Conservation (phyloP, 108 stramenopile genomes). For the Skeletonema menzelii region DNA sequence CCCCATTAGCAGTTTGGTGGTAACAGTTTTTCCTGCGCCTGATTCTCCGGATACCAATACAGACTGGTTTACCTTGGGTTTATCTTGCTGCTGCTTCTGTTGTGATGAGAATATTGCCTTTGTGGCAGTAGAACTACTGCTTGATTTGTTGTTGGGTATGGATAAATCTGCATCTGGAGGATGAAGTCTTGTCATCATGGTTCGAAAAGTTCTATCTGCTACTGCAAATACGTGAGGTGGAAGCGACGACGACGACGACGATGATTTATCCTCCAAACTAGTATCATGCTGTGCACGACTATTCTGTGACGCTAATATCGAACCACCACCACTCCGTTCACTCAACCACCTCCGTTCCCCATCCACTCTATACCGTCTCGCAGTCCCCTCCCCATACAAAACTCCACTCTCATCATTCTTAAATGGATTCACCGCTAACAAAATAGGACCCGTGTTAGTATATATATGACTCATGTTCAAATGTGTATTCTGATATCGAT, state of each 20-base stretch:
- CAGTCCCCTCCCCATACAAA: conserved; percentile 22
- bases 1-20: conserved; percentile 71
- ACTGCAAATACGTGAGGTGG: conserved; percentile 87
- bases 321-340: conserved; percentile 1
- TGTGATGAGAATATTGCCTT: not conserved
- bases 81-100: not conserved
- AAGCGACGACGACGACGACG: conserved; percentile 2
- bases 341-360: conserved; percentile 27
- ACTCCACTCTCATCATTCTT: conserved; percentile 24
- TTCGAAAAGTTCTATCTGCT: conserved; percentile 75
- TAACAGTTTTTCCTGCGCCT: conserved; percentile 72
- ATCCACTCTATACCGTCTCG: conserved; percentile 6
- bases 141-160: not conserved
- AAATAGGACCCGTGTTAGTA: conserved; percentile 62
- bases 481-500: conserved; percentile 29
- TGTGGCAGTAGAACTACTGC: not conserved
- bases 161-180: not conserved
- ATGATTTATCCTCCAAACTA: conserved; percentile 1
- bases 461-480: conserved; percentile 31
- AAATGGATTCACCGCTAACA: conserved; percentile 69
- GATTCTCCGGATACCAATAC: conserved; percentile 66
- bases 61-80: conserved; percentile 37
- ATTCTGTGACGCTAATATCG: not conserved
- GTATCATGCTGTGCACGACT: not conserved
- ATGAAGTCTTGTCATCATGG: conserved; percentile 55